phyloP scores from a whole-genome alignment of 768 basidiomycete genomes.

The Boletus sensibilis region DNA sequence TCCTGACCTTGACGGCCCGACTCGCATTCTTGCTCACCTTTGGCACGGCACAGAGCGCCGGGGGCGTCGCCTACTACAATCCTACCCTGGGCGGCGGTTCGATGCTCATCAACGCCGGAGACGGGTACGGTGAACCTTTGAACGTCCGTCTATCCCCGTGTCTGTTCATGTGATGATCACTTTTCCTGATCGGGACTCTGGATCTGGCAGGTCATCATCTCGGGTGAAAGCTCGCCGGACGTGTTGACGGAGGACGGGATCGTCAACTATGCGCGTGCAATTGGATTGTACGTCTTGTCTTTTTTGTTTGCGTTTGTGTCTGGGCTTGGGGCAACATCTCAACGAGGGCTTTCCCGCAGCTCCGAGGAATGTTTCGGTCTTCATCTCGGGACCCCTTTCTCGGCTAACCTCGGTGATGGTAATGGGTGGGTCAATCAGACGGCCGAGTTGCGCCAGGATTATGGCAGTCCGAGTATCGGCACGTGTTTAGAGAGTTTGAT shows the following conservation, averaged over 20 bases:
- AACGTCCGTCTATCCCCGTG: conserved; percentile 33
- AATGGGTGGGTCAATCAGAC: conserved; percentile 45
- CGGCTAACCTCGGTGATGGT: conserved; percentile 50
- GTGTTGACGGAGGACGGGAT: conserved; percentile 58
- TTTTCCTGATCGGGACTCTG: background rate
- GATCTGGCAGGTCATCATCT: conserved; percentile 55
- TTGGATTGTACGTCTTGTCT: conserved; percentile 55
- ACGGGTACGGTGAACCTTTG: conserved; percentile 43
- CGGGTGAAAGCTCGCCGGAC: conserved; percentile 54
- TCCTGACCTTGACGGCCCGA: background rate
- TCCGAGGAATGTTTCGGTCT: conserved; percentile 40
- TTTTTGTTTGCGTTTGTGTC: background rate
- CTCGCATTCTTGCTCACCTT: conserved; percentile 4
- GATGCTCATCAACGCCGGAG: conserved; percentile 39
- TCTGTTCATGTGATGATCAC: background rate
- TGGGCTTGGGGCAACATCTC: background rate
- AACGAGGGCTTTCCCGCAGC: conserved; percentile 19
- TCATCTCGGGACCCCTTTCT: conserved; percentile 38
- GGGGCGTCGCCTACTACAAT: conserved; percentile 32
- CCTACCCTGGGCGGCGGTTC: conserved; percentile 42
- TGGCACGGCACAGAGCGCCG: background rate
- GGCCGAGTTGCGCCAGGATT: conserved; percentile 46
- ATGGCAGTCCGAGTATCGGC: conserved; percentile 34
- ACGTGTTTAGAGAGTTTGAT: conserved; percentile 46
- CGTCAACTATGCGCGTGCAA: conserved; percentile 56